Percentiles rank a stretch among this genome's conserved stretches.
phyloP scores from a whole-genome alignment of 2,329 filamentous ascomycete species.

The Diaporthe amygdali region DNA sequence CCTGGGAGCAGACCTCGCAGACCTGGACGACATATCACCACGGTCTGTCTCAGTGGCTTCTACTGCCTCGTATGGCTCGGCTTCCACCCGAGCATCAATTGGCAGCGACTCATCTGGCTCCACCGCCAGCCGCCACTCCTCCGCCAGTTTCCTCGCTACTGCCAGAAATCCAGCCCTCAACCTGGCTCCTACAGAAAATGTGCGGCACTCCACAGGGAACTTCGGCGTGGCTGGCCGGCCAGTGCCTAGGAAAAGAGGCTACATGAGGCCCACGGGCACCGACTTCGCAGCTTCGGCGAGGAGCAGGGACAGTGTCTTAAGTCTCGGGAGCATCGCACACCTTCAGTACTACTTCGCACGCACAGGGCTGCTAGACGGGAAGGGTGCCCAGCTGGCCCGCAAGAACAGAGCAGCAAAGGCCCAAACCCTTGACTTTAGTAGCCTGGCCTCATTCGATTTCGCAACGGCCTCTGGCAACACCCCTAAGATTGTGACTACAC shows the following conservation, averaged over 20 bases:
- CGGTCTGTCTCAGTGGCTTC: constrained; percentile 70
- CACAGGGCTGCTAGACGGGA: constrained; percentile 91
- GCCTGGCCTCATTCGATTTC: constrained; percentile 51
- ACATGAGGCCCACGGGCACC: constrained; percentile 85
- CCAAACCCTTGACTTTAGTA: constrained; percentile 62
- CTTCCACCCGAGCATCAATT: constrained; percentile 56
- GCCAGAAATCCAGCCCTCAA: constrained; percentile 49
- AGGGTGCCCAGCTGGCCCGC: constrained; percentile 83
- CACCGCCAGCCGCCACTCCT: constrained; percentile 68
- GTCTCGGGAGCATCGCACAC: constrained; percentile 93
- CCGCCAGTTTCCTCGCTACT: constrained; percentile 57
- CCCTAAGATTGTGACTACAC: constrained; percentile 45
- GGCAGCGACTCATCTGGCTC: constrained; percentile 54
- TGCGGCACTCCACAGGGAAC: constrained; percentile 53
- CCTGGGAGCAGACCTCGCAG: constrained; percentile 52
- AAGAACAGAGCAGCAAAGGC: constrained; percentile 63
- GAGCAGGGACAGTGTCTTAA: constrained; percentile 93
- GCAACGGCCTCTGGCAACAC: constrained; percentile 30
- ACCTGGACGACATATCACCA: constrained; percentile 55
- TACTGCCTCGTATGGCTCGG: constrained; percentile 61
- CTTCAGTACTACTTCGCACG: constrained; percentile 98
- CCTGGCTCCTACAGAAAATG: constrained; percentile 31
- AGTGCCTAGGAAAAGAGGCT: constrained; percentile 70
- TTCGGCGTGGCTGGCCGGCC: constrained; percentile 35
- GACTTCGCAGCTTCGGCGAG: constrained; percentile 90